Conservation (phyloP, 768 basidiomycete species). For the Termitomyces sp. region DNA sequence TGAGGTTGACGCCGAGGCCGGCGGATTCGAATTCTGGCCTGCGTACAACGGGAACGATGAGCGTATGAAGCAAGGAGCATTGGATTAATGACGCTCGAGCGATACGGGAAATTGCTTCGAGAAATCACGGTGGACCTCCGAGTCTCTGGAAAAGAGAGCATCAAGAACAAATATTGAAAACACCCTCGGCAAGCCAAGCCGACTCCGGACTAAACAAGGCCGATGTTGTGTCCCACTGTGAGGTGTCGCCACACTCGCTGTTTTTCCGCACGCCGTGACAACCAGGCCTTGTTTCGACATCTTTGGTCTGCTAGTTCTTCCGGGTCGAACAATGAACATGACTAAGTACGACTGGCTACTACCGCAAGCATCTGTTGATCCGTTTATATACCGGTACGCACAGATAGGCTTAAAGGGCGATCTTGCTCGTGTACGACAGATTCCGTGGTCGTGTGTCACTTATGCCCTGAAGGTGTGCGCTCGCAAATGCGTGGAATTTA, state of each 20-base stretch:
- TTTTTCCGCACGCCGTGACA: too few species aligned
- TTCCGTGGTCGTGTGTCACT: neutral
- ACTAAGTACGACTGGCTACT: too few species aligned
- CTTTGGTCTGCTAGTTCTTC: neutral
- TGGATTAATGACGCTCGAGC: neutral
- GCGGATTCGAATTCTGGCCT: neutral
- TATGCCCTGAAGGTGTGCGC: neutral
- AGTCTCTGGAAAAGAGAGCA: too few species aligned
- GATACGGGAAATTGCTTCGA: neutral
- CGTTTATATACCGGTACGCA: too few species aligned
- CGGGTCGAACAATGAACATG: neutral
- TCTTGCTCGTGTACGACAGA: neutral
- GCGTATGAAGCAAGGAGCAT: neutral
- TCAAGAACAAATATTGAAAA: too few species aligned
- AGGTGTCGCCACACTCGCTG: too few species aligned
- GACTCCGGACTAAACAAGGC: too few species aligned
- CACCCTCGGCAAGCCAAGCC: too few species aligned
- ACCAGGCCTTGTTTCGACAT: too few species aligned
- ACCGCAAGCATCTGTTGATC: neutral
- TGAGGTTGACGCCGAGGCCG: neutral
- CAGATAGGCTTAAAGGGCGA: too few species aligned
- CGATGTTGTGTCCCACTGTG: too few species aligned
- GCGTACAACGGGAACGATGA: neutral
- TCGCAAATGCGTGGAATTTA: neutral
- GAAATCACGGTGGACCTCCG: too few species aligned